Percentiles rank a stretch among this genome's conserved stretches.
Conservation (phyloP, 2,329 filamentous ascomycete species). For the Blastomyces parvus region DNA sequence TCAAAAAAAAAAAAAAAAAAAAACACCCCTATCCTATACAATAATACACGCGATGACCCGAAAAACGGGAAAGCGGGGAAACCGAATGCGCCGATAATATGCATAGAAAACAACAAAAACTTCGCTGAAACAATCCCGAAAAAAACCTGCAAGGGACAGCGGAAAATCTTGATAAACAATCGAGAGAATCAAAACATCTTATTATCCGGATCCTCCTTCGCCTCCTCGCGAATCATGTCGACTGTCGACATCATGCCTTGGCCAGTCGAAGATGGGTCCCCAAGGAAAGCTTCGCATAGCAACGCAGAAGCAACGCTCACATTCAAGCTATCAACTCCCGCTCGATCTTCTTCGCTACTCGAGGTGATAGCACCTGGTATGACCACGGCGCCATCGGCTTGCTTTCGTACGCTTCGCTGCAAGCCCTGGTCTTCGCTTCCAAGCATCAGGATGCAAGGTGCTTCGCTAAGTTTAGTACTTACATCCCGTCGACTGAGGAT, state of each 20-base stretch:
- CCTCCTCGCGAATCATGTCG: slow-evolving; percentile 6
- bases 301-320: slow-evolving; percentile 81
- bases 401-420: slow-evolving; percentile 51
- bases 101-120: neutral
- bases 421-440: slow-evolving; percentile 74
- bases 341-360: slow-evolving; percentile 27
- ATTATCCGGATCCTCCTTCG: slow-evolving; percentile 6
- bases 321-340: slow-evolving; percentile 78
- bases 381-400: slow-evolving; percentile 54
- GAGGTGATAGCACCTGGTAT: slow-evolving; percentile 48
- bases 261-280: slow-evolving; percentile 8
- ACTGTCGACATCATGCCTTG: slow-evolving; percentile 3
- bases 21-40: neutral
- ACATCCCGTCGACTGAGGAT: slow-evolving; percentile 12
- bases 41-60: neutral
- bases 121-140: neutral
- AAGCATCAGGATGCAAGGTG: slow-evolving; percentile 70
- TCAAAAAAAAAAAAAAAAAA: neutral
- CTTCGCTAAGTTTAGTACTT: slow-evolving; percentile 37
- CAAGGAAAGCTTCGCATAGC: slow-evolving; percentile 42
- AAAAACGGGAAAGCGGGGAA: neutral
- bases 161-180: neutral
- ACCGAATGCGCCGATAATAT: neutral
- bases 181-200: slow-evolving; percentile 5
- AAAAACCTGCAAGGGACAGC: neutral